Conservation (phyloP, 179 eudicot species). For the Beta corolliflora region DNA sequence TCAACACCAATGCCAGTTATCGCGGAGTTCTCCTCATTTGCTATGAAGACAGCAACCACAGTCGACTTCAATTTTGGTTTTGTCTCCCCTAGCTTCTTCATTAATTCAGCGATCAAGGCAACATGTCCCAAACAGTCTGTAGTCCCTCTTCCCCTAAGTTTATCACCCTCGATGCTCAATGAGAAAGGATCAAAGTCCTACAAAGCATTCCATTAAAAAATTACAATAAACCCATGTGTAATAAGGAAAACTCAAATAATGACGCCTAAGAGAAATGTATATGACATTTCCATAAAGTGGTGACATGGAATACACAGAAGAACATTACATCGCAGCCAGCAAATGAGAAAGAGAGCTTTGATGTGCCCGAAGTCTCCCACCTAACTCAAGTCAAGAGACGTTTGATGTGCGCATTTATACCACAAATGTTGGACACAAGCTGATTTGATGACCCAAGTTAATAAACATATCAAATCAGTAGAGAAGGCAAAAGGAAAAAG, state of each 20-base stretch:
- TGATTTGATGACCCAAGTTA: not conserved
- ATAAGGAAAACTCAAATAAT: not conserved
- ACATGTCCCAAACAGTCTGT: slow-evolving; percentile 98
- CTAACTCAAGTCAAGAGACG: not conserved
- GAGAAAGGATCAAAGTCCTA: slow-evolving; percentile 98
- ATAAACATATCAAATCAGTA: not conserved
- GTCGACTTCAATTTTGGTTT: slow-evolving; percentile 81
- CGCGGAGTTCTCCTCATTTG: slow-evolving; percentile 91
- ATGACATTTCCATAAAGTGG: no score
- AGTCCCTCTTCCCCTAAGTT: slow-evolving; percentile 93
- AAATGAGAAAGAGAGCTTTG: not conserved
- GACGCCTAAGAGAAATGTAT: not conserved
- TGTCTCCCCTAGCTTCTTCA: slow-evolving; percentile 84
- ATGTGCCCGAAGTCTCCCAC: not conserved
- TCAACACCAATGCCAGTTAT: slow-evolving; percentile 97
- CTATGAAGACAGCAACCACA: slow-evolving; percentile 95
- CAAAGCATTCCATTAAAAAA: slow-evolving; percentile 12
- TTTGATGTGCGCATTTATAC: not conserved
- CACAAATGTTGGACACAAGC: not conserved
- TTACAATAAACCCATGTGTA: no score
- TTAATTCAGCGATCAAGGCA: slow-evolving; percentile 83
- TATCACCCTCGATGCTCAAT: slow-evolving; percentile 85
- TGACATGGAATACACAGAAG: not conserved
- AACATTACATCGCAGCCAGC: not conserved
- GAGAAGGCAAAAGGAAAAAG: not conserved